Percentiles rank a stretch among this genome's conserved stretches.
Conservation (phyloP, 2,329 filamentous ascomycete species). For the Arthrocladium fulminans region DNA sequence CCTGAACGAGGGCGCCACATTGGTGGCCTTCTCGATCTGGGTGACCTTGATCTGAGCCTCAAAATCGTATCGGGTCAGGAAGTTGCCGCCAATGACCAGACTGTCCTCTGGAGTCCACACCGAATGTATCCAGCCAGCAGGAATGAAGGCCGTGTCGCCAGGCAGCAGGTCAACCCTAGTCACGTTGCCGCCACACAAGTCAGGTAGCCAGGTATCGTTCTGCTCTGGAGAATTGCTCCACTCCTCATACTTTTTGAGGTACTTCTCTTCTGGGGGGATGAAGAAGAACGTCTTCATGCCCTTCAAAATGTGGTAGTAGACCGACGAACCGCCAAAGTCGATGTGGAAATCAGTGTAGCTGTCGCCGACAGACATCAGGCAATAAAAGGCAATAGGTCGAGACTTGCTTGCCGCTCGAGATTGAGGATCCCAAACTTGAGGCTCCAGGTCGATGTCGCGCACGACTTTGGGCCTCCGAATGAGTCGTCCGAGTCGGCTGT, state of each 20-base stretch:
- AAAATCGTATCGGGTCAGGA: slow-evolving; percentile 56
- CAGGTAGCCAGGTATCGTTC: slow-evolving; percentile 56
- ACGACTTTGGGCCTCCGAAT: slow-evolving; percentile 57
- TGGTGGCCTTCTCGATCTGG: slow-evolving; percentile 59
- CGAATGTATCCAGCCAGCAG: slow-evolving; percentile 63
- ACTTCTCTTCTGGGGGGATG: slow-evolving; percentile 58
- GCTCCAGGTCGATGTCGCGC: slow-evolving; percentile 50
- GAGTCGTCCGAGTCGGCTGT: slow-evolving; percentile 52
- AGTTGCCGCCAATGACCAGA: slow-evolving; percentile 62
- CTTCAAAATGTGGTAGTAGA: slow-evolving; percentile 61
- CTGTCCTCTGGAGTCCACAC: slow-evolving; percentile 64
- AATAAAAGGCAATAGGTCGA: slow-evolving; percentile 60
- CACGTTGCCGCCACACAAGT: slow-evolving; percentile 54
- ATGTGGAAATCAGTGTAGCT: slow-evolving; percentile 66
- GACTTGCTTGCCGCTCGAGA: slow-evolving; percentile 45
- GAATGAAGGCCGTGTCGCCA: slow-evolving; percentile 62
- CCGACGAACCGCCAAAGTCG: slow-evolving; percentile 62
- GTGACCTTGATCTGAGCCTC: slow-evolving; percentile 58
- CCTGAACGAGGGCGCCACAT: slow-evolving; percentile 56
- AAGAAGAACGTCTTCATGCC: slow-evolving; percentile 65
- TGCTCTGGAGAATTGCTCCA: slow-evolving; percentile 61
- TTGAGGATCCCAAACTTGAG: slow-evolving; percentile 43
- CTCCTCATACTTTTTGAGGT: slow-evolving; percentile 61
- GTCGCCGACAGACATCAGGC: slow-evolving; percentile 61
- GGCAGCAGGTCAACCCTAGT: slow-evolving; percentile 57